A percentile compares a stretch with the other conserved stretches of the same genome.
Evolutionary conservation across 139 green algal genomes (phyloP).

Genomic region (Raphidocelis subcapitata): DNA sequence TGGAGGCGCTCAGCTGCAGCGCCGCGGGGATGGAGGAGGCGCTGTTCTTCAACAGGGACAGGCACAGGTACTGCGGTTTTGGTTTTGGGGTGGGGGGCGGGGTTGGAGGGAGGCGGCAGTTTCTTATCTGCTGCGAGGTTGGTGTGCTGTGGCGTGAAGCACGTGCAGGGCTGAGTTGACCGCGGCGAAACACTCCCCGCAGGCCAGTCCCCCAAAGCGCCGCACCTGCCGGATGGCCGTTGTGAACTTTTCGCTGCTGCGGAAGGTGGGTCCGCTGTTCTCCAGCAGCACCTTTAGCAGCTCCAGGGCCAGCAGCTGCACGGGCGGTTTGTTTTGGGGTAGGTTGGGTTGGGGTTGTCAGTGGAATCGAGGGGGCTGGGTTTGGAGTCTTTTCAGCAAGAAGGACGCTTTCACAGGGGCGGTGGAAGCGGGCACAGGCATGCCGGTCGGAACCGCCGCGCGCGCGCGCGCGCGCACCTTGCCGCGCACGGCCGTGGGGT

Average conservation of each 20-base stretch:
- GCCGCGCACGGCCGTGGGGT: slow-evolving; percentile 68
- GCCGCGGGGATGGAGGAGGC: slow-evolving; percentile 53
- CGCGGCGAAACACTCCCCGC: too few species aligned
- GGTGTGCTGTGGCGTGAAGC: too few species aligned
- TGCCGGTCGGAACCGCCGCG: too few species aligned
- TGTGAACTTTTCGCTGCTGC: slow-evolving; percentile 73
- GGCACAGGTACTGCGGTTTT: slow-evolving; percentile 96
- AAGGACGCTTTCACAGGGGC: not conserved
- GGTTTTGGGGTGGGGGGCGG: slow-evolving; percentile 72
- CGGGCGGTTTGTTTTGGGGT: too few species aligned
- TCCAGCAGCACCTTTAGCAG: slow-evolving; percentile 96
- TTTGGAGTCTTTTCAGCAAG: slow-evolving; percentile 5
- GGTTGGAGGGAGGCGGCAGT: not conserved
- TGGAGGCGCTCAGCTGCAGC: slow-evolving; percentile 78
- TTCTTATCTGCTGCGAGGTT: too few species aligned
- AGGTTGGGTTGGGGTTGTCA: too few species aligned
- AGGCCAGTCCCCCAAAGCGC: too few species aligned
- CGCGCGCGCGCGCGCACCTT: slow-evolving; percentile 61
- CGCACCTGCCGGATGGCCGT: too few species aligned
- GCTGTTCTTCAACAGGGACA: slow-evolving; percentile 95
- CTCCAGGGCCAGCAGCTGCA: slow-evolving; percentile 91
- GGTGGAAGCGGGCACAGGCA: too few species aligned
- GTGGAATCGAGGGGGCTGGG: too few species aligned
- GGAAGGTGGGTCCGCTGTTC: slow-evolving; percentile 89
- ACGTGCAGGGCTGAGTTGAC: too few species aligned